A percentile compares a stretch with the other conserved stretches of the same genome.
Conservation (phyloP, 2,329 filamentous ascomycete genomes). For the Monosporascus ibericus region DNA sequence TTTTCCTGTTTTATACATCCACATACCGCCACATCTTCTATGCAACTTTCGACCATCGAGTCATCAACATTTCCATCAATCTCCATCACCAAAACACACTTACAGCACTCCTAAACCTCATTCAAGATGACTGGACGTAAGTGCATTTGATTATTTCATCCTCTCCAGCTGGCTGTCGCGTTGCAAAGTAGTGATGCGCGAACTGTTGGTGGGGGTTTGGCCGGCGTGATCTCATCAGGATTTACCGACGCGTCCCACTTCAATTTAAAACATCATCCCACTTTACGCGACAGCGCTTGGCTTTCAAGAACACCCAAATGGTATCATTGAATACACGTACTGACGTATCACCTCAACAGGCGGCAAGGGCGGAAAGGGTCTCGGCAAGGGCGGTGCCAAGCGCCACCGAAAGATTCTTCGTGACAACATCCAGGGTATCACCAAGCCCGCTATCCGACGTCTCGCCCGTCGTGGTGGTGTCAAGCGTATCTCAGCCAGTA, state of each 20-base stretch:
- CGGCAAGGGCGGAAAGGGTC: slow-evolving; percentile 94
- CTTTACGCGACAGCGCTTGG: slow-evolving; percentile 3
- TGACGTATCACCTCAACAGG: slow-evolving; percentile 52
- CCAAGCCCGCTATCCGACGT: slow-evolving; percentile 97
- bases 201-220: slow-evolving; percentile 17
- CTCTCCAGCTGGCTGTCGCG: slow-evolving; percentile 10
- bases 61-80: slow-evolving; percentile 18
- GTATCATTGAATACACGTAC: slow-evolving; percentile 16
- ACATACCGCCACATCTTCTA: slow-evolving; percentile 19
- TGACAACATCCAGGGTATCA: slow-evolving; percentile 99
- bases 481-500: slow-evolving; percentile 98
- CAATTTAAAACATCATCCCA: slow-evolving; percentile 6
- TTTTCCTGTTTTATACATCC: slow-evolving; percentile 22
- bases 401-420: slow-evolving; percentile 98
- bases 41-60: slow-evolving; percentile 21
- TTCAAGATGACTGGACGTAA: slow-evolving; percentile 69
- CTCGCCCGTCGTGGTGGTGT: slow-evolving; percentile 98
- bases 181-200: slow-evolving; percentile 2
- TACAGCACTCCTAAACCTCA: slow-evolving; percentile 21
- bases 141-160: slow-evolving; percentile 30
- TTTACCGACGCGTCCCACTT: slow-evolving; percentile 24
- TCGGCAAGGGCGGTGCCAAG: slow-evolving; percentile 98
- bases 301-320: slow-evolving; percentile 1
- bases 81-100: slow-evolving; percentile 23
- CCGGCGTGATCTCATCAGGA: slow-evolving; percentile 2